A percentile compares a stretch with the other conserved stretches of the same genome.
Evolutionary conservation across 345 rosid genomes (phyloP).

Genomic region (Anastatica hierochuntica): DNA sequence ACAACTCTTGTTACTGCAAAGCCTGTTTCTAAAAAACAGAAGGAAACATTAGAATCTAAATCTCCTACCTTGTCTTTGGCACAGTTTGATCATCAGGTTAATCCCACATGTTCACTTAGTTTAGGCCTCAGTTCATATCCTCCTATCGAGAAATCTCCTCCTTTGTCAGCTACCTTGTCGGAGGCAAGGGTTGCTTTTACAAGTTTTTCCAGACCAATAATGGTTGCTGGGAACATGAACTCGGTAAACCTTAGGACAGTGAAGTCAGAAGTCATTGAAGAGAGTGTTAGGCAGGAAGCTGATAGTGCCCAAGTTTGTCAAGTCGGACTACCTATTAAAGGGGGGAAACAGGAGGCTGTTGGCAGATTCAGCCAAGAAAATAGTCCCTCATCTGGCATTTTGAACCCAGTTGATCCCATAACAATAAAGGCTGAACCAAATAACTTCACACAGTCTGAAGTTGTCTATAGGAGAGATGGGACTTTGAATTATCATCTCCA

Average conservation of each 20-base stretch:
- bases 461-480: slow-evolving; percentile 22
- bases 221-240: slow-evolving; percentile 19
- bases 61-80: slow-evolving; percentile 11
- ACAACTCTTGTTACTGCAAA: slow-evolving; percentile 9
- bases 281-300: slow-evolving; percentile 21
- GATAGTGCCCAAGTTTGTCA: slow-evolving; percentile 14
- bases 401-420: slow-evolving; percentile 23
- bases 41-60: slow-evolving; percentile 16
- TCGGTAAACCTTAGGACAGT: slow-evolving; percentile 26
- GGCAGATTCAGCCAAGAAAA: slow-evolving; percentile 25
- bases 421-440: slow-evolving; percentile 45
- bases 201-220: slow-evolving; percentile 9
- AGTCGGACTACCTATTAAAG: not conserved
- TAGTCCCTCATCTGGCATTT: slow-evolving; percentile 11
- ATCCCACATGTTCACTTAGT: slow-evolving; percentile 39
- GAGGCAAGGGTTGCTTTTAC: not conserved
- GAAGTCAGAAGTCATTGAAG: slow-evolving; percentile 57
- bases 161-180: slow-evolving; percentile 21
- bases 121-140: slow-evolving; percentile 39
- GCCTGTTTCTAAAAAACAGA: slow-evolving; percentile 18
- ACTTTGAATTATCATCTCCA: slow-evolving; percentile 16
- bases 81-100: too few species aligned
- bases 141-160: slow-evolving; percentile 24
- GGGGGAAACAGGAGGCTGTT: slow-evolving; percentile 39
- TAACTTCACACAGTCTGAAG: slow-evolving; percentile 26